phyloP scores from a whole-genome alignment of 306 rosid species.

The Acmispon strigosus region DNA sequence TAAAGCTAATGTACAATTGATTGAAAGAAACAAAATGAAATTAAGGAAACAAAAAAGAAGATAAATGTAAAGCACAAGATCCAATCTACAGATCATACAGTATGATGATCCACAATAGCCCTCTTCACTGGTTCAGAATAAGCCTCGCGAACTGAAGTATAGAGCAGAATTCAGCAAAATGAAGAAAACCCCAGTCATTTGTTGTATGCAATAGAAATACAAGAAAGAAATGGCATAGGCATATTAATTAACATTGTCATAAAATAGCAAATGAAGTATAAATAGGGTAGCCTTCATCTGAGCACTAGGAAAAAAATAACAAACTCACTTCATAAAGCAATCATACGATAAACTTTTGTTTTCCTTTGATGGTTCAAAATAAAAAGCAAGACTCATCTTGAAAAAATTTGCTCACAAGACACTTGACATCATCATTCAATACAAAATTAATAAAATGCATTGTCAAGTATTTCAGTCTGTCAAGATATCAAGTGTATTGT shows the following conservation, averaged over 20 bases:
- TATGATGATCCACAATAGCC: slow-evolving; percentile 60
- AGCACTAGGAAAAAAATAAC: not conserved
- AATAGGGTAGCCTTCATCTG: not conserved
- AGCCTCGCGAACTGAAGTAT: slow-evolving; percentile 48
- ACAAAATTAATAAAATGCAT: not conserved
- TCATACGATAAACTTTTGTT: not conserved
- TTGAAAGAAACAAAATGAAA: slow-evolving; percentile 9
- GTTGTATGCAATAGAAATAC: not conserved
- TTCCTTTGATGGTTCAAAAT: not conserved
- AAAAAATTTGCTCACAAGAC: not conserved
- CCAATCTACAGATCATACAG: slow-evolving; percentile 46
- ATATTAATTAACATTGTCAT: not conserved
- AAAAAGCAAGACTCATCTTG: not conserved
- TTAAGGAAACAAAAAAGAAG: not conserved
- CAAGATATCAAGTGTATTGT: not conserved
- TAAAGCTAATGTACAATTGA: not conserved
- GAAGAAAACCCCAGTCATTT: slow-evolving; percentile 3
- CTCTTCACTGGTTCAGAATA: slow-evolving; percentile 67
- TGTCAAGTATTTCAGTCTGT: not conserved
- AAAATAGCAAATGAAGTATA: not conserved
- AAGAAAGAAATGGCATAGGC: not conserved
- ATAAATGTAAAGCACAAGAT: slow-evolving; percentile 6
- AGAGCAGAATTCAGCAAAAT: slow-evolving; percentile 32
- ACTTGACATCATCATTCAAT: not conserved
- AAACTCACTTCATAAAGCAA: not conserved